Base-by-base conservation (phyloP, 805 yeast species). In the Peterozyma xylosa region DNA sequence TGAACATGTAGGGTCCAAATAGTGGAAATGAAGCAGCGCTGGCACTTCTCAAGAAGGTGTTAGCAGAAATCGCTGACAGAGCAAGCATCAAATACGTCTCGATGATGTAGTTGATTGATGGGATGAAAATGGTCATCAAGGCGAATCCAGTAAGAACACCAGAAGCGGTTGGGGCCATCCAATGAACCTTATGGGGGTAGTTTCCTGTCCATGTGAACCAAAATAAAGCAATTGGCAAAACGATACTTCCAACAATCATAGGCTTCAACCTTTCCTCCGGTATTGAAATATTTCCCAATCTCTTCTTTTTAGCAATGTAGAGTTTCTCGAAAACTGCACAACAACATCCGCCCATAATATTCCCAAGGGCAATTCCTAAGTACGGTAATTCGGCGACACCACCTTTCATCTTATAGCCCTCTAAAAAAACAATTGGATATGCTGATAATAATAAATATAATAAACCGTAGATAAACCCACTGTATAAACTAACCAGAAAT, bases 171-270 rank as follows among this genome's bases (percentile, higher is more conserved):
- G 95, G 93, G n/a, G 76, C 86, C 53, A 80, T 81, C 90, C 91
- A 89, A 58, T 82, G 96, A 33, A 86, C 77, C 35, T 63, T 63
- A 30, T 80, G 62, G 41, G 76, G 81, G 61, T 80, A 89, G 50
- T 78, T 74, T 57, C 96, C 96, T 9, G 91, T 69, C 96, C 96
- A 89, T 44, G 86, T 77, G 60, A 89, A 70, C 96, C 96, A 85
- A 54, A 89, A 71, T 49, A 89, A 67, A 40, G 96, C 96, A 42
- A 78, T 68, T 18, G 95, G 83, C 67, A 89, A 86, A 9, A 74
- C 56, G 42, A 86, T 50, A 17, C 82, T 80, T 21, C 95, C 90
- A 35, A 73, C 61, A 63, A 86, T 74, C 83, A 88, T 77, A 29
- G 89, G 80, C n/a, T 80, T 77, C 46, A 89, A 68, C 62, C 96